A percentile compares a stretch with the other conserved stretches of the same genome.
Conservation (phyloP, 108 stramenopile species). For the Mayamaea pseudoterrestris region DNA sequence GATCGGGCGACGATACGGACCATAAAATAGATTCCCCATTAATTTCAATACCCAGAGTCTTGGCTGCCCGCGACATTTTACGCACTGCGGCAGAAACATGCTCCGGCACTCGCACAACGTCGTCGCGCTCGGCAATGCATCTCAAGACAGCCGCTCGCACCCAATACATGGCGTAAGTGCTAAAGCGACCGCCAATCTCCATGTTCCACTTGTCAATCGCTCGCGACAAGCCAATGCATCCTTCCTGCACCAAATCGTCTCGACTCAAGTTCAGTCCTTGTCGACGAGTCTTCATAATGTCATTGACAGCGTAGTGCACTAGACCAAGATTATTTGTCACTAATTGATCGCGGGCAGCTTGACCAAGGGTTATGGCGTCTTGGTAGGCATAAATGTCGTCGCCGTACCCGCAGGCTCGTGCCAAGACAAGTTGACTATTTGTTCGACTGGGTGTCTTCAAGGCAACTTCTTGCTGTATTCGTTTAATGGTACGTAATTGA, state of each 20-base stretch:
- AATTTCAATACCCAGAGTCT: slow-evolving; percentile 36
- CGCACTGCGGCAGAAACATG: slow-evolving; percentile 42
- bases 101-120: slow-evolving; percentile 56
- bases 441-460: neutral
- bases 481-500: neutral
- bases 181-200: slow-evolving; percentile 56
- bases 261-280: slow-evolving; percentile 21
- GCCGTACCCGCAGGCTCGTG: slow-evolving; percentile 30
- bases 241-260: slow-evolving; percentile 90
- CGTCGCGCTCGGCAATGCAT: slow-evolving; percentile 77
- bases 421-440: slow-evolving; percentile 1
- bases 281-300: slow-evolving; percentile 18
- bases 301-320: slow-evolving; percentile 48
- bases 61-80: slow-evolving; percentile 43
- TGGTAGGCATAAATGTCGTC: slow-evolving; percentile 30
- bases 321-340: slow-evolving; percentile 58
- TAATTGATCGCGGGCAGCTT: slow-evolving; percentile 45
- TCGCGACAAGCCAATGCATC: slow-evolving; percentile 76
- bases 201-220: slow-evolving; percentile 87
- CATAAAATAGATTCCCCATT: slow-evolving; percentile 13
- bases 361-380: slow-evolving; percentile 20
- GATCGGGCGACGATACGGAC: neutral
- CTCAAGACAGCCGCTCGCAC: slow-evolving; percentile 75
- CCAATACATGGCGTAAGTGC: slow-evolving; percentile 93
- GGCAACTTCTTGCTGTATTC: neutral